Percentiles rank a stretch among this genome's conserved stretches.
These are phyloP conservation scores for Phaeotremella skinneri DNA, from an alignment of 768 basidiomycete genomes.

Conservation along the genomic window DNA sequence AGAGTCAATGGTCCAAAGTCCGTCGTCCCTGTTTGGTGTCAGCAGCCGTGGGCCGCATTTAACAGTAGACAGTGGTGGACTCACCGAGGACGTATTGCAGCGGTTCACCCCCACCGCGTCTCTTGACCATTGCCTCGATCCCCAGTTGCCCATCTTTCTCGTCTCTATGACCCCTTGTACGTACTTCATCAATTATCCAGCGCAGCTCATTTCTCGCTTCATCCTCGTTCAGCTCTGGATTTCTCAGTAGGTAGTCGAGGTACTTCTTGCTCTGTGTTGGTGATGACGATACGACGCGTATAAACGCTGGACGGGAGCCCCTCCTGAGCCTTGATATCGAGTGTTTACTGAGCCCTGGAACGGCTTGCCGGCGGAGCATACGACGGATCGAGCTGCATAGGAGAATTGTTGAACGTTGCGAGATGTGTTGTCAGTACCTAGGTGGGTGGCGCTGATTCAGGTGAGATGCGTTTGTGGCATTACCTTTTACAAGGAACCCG, in stretches of 20 bases:
- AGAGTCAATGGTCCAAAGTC: slow-evolving; percentile 77
- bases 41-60: not conserved
- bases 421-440: too few relatives aligned
- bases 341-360: too few relatives aligned
- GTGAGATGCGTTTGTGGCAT: too few relatives aligned
- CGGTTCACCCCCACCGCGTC: slow-evolving; percentile 69
- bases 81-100: slow-evolving; percentile 87
- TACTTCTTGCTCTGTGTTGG: too few relatives aligned
- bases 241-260: slow-evolving; percentile 20
- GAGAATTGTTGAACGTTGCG: too few relatives aligned
- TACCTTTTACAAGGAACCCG: too few relatives aligned
- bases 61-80: slow-evolving; percentile 28
- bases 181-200: slow-evolving; percentile 57
- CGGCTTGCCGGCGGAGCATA: too few relatives aligned
- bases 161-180: not conserved
- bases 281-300: too few relatives aligned
- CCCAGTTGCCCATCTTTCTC: slow-evolving; percentile 3
- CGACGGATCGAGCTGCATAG: too few relatives aligned
- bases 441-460: too few relatives aligned
- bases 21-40: slow-evolving; percentile 26
- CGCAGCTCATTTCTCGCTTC: slow-evolving; percentile 54
- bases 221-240: slow-evolving; percentile 33
- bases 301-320: too few relatives aligned
- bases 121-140: slow-evolving; percentile 56
- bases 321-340: too few relatives aligned